A percentile compares a stretch with the other conserved stretches of the same genome.
phyloP scores from a whole-genome alignment of 495 filamentous ascomycete genomes.

The Daldinia caldariorum region DNA sequence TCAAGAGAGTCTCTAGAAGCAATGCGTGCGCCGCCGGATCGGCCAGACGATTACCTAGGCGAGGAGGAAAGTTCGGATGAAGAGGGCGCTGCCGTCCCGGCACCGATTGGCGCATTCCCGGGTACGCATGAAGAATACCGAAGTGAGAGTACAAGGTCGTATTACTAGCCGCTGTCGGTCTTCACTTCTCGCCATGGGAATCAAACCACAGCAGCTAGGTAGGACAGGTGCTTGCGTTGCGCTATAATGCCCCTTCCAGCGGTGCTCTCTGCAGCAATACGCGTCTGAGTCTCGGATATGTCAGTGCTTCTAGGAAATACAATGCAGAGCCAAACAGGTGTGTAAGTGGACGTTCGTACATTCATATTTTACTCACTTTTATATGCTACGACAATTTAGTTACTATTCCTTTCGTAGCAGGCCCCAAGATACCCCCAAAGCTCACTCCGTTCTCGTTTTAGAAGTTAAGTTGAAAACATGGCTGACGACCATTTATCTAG shows the following conservation, averaged over 20 bases:
- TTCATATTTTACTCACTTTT: not conserved
- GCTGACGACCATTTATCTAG: not conserved
- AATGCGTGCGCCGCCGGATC: conserved; percentile 60
- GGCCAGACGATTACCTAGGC: conserved; percentile 60
- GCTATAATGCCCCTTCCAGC: not conserved
- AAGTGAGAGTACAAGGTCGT: conserved; percentile 51
- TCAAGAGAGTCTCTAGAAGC: conserved; percentile 64
- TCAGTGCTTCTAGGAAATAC: not conserved
- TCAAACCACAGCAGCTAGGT: not conserved
- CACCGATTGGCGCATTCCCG: conserved; percentile 51
- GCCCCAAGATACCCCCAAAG: too few relatives aligned
- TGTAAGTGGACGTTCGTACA: not conserved
- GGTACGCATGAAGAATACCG: conserved; percentile 50
- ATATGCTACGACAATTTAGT: not conserved
- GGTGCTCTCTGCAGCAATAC: not conserved
- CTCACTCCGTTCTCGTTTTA: not conserved
- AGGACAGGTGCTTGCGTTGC: not conserved
- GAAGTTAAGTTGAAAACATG: not conserved
- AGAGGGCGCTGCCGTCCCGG: conserved; percentile 33
- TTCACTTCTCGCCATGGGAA: not conserved
- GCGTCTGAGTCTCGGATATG: not conserved
- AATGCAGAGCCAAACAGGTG: not conserved
- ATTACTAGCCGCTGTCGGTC: conserved; percentile 44
- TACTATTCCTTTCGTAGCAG: not conserved
- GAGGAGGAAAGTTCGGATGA: conserved; percentile 58